A percentile compares a stretch with the other conserved stretches of the same genome.
These are phyloP conservation scores for Wickerhamomyces ciferrii DNA, from an alignment of 805 yeast species.

Conservation along the genomic window DNA sequence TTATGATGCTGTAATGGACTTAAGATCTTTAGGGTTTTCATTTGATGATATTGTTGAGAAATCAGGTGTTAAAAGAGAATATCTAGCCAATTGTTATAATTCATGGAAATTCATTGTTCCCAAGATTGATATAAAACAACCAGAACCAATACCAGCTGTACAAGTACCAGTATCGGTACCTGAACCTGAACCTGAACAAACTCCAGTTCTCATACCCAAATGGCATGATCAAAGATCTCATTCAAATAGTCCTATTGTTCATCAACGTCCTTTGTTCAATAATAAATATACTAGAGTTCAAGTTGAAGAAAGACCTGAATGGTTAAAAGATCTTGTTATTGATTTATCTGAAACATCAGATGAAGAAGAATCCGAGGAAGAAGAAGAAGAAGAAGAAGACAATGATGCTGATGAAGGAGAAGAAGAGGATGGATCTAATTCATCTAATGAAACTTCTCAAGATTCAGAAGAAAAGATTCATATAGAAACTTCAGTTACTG, in stretches of 20 bases:
- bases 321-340: slow-evolving; percentile 19
- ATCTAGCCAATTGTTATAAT: slow-evolving; percentile 11
- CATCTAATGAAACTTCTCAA: neutral
- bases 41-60: slow-evolving; percentile 14
- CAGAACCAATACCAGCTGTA: no score
- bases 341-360: slow-evolving; percentile 16
- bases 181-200: neutral
- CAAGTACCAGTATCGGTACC: no score
- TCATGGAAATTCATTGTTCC: slow-evolving; percentile 17
- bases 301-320: slow-evolving; percentile 14
- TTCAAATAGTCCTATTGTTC: neutral
- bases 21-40: slow-evolving; percentile 18
- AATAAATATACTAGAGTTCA: slow-evolving; percentile 12
- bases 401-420: neutral
- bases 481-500: no score
- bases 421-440: neutral
- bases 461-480: neutral
- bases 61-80: slow-evolving; percentile 13
- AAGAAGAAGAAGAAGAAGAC: slow-evolving; percentile 1
- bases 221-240: neutral
- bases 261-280: slow-evolving; percentile 4
- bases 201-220: neutral
- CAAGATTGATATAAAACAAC: no score
- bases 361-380: slow-evolving; percentile 6
- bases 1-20: slow-evolving; percentile 16